phyloP scores from a whole-genome alignment of 2,329 filamentous ascomycete genomes.

The Tolypocladium paradoxum region DNA sequence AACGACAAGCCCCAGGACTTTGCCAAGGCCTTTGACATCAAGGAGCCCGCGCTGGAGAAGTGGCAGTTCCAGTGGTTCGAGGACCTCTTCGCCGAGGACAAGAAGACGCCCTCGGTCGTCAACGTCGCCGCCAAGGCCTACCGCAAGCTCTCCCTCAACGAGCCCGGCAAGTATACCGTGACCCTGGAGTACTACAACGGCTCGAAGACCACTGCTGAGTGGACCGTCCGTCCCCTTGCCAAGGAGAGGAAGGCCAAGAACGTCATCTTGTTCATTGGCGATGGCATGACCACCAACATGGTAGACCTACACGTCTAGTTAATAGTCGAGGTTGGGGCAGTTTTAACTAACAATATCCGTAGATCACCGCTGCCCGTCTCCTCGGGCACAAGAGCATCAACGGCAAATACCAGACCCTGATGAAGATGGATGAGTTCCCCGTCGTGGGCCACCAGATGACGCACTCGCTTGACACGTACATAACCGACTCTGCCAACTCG shows the following conservation, averaged over 20 bases:
- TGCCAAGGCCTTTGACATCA: conserved; percentile 55
- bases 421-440: conserved; percentile 75
- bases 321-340: not conserved
- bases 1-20: conserved; percentile 42
- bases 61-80: conserved; percentile 84
- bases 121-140: conserved; percentile 74
- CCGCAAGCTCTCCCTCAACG: conserved; percentile 62
- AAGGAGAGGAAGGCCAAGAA: conserved; percentile 71
- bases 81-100: conserved; percentile 69
- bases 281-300: conserved; percentile 66
- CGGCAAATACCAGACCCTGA: conserved; percentile 65
- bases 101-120: conserved; percentile 57
- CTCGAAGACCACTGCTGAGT: conserved; percentile 61
- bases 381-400: conserved; percentile 77
- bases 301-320: conserved; percentile 9
- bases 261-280: conserved; percentile 74
- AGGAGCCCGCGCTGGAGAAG: conserved; percentile 63
- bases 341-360: conserved; percentile 3
- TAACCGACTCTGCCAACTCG: conserved; percentile 79
- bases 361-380: conserved; percentile 66
- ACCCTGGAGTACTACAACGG: conserved; percentile 66
- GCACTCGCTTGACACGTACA: conserved; percentile 74
- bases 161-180: conserved; percentile 70
- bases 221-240: conserved; percentile 63
- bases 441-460: conserved; percentile 85